Conservation (phyloP, 305 asterid genomes). For the Salvia sclarea region DNA sequence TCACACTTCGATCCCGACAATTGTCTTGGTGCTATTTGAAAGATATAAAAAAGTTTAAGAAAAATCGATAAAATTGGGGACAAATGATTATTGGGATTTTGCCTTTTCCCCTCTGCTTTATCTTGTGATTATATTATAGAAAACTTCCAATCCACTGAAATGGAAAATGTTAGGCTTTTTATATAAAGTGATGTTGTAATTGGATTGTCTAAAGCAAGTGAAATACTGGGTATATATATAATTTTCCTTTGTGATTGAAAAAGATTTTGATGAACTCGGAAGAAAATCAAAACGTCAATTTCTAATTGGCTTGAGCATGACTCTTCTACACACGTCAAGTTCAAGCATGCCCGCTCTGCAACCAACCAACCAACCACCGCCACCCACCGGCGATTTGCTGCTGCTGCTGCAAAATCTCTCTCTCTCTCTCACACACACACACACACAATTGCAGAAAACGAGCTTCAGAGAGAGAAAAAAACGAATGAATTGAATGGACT, state of each 20-base stretch:
- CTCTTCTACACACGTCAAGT: constrained; percentile 22
- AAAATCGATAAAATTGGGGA: too few species aligned
- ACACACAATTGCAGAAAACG: background rate
- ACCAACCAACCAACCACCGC: constrained; percentile 34
- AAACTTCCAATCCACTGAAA: background rate
- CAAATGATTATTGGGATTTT: background rate
- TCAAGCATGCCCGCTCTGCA: constrained; percentile 31
- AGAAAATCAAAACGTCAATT: background rate
- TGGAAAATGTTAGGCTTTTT: background rate
- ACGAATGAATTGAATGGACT: constrained; percentile 16
- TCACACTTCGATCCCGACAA: constrained; percentile 16
- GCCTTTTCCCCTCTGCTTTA: background rate
- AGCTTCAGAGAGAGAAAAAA: background rate
- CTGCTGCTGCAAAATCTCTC: background rate
- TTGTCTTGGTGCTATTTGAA: background rate
- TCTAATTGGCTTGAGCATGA: constrained; percentile 2
- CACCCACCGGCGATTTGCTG: constrained; percentile 21
- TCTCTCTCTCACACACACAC: background rate
- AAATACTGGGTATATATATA: too few species aligned
- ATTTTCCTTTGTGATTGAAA: background rate
- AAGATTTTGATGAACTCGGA: too few species aligned
- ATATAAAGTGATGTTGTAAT: background rate
- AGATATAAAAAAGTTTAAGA: background rate
- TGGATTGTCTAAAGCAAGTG: background rate
- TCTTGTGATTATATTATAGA: background rate